Base-by-base conservation (phyloP, 345 rosid genomes). In the Camelina laxa region DNA sequence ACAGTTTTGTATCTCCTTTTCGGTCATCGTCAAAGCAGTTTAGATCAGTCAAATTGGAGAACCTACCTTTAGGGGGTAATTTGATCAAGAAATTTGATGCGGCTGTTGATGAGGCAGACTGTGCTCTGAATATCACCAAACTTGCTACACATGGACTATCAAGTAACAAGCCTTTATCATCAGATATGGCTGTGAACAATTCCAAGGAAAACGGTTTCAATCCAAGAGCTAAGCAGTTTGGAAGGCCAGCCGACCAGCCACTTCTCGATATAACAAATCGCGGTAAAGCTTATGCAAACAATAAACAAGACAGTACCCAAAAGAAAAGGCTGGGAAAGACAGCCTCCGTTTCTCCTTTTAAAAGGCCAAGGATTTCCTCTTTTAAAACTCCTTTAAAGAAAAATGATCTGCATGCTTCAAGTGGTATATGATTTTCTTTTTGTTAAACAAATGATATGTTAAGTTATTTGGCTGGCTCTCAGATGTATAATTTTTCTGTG, bases 61-160 rank as follows among this genome's bases (percentile, higher is more conserved):
- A 70, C 63, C 39, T 72, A 68, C 35, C 67, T 47, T 65, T 67
- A 15, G 89, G 91, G 67, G 79, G 80, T 72, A 87, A 87, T 81
- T 83, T 95, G 84, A 85, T 88, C 59, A 74, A 81, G 80, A 85
- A 87, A 80, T 92, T 92, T 78, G 90, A 95, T 76, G 91, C 85
- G 44, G 92, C 82, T 58, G 96, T 78, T 69, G 84, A 67, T 50
- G 84, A 83, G 11, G 63, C 61, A 36, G 50, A 35, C 62, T 19
- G 49, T 75, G 75, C 76, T 56, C 74, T 57, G 47, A 58, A 56
- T 47, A 39, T 33, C 67, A 69, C 81, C 64, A 30, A 65, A 57
- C 73, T 67, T 78, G 75, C 77, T 65, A 39, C 31, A 27, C 69
- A 70, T 48, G 82, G 80, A 59, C 57, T 82, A 22, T 49, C 73